phyloP scores from a whole-genome alignment of 1,284 basidiomycete species.

The Mycosarcoma mackinlayi region DNA sequence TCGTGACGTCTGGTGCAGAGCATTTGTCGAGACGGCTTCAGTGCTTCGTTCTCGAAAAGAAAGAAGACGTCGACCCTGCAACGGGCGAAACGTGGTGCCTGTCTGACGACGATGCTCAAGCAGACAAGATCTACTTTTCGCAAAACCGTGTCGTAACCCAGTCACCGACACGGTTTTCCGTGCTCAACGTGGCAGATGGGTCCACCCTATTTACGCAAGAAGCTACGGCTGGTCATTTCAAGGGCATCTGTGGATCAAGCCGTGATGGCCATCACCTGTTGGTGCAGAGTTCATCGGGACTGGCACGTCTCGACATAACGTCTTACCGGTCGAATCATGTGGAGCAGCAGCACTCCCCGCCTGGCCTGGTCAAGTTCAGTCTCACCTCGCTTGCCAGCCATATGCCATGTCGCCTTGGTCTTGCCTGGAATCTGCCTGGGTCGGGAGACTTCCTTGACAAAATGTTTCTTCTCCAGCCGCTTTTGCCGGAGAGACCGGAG shows the following conservation, averaged over 20 bases:
- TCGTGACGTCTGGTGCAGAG: not conserved
- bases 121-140: constrained; percentile 1
- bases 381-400: not conserved
- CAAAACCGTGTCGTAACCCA: constrained; percentile 8
- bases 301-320: constrained; percentile 10
- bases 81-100: constrained; percentile 8
- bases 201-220: constrained; percentile 7
- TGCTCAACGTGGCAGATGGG: constrained; percentile 1
- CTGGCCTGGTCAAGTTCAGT: not conserved
- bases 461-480: constrained; percentile 16
- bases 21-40: not conserved
- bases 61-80: not conserved
- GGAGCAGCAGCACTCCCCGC: constrained; percentile 6
- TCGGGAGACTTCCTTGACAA: constrained; percentile 30
- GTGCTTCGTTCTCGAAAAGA: constrained; percentile 5
- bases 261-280: constrained; percentile 18
- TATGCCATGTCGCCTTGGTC: constrained; percentile 13
- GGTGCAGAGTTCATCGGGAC: constrained; percentile 11
- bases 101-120: not conserved
- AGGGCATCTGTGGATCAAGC: constrained; percentile 17
- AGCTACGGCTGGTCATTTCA: not conserved
- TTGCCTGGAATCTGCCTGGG: constrained; percentile 28
- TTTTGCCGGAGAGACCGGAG: not conserved
- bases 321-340: not conserved
- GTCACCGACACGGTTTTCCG: not conserved